Base-by-base conservation (phyloP, 2,329 filamentous ascomycete species). In the Sodiomyces alkalinus region DNA sequence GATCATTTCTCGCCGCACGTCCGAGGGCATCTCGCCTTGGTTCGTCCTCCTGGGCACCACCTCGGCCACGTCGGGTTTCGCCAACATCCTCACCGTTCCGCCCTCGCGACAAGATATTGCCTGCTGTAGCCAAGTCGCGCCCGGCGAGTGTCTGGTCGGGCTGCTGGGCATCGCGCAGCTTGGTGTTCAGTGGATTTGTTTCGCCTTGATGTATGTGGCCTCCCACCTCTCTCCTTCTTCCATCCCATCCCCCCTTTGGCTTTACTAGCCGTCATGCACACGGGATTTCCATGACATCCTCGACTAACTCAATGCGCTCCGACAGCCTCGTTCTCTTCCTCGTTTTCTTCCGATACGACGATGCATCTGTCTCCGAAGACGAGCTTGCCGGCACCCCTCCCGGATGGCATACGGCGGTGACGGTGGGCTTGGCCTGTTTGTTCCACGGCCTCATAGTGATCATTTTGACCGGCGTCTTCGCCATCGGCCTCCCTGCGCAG, bases 291-390 rank as follows among this genome's bases (percentile, higher is more conserved):
- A n/a, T 52, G 32, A 49, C 31, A n/a, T 14, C 13, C 19, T n/a
- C 18, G 16, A 17, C 22, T 20, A 16, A 41, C n/a, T n/a, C n/a
- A n/a, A n/a, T n/a, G n/a, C n/a, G n/a, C n/a, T n/a, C n/a, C n/a
- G n/a, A n/a, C n/a, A 96, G 87, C 40, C 74, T 96, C 29, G 62
- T 92, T 13, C 68, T 98, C n/a, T 98, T 92, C 56, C 70, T 96
- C 32, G 71, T 92, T 42, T 98, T 92, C 64, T 94, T 92, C 55
- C 81, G 81, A 19, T 74, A 76, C 42, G 64, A 64, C 41, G 60
- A 54, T 33, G 63, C 52, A 33, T 60, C 54, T 38, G 54, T 59
- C 6, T 60, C 58, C 23, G 63, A 56, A n/a, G 62, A 56, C 13
- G 60, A 64, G 36, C 53, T 59, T 16, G 52, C 52, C 13, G 55